Evolutionary conservation across 176 grass and related monocot species (phyloP).

Genomic region (Leersia perrieri): DNA sequence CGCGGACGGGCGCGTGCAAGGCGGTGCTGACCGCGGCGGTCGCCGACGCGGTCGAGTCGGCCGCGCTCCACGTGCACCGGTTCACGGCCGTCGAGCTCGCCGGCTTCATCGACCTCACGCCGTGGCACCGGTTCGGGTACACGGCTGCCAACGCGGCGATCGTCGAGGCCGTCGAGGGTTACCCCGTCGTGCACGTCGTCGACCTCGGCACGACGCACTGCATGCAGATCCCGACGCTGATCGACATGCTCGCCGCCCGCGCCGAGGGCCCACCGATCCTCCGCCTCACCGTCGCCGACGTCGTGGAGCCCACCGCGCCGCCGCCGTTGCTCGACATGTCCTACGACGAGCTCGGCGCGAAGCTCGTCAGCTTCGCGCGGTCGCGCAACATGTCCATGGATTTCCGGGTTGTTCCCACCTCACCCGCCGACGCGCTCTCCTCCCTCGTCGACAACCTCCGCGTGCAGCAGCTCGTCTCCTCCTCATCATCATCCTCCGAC

Average conservation of each 20-base stretch:
- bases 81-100: conserved; percentile 92
- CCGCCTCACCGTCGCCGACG: conserved; percentile 63
- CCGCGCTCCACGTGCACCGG: conserved; percentile 56
- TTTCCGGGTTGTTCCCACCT: conserved; percentile 59
- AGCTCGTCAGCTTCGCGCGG: conserved; percentile 71
- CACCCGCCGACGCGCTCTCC: conserved; percentile 60
- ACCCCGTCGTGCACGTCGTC: conserved; percentile 70
- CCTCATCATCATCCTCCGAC: too few relatives aligned
- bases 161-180: conserved; percentile 77
- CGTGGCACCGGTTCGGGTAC: conserved; percentile 96
- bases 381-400: conserved; percentile 82
- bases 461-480: conserved; percentile 69
- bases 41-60: conserved; percentile 42
- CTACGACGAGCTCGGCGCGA: conserved; percentile 78
- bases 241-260: conserved; percentile 75
- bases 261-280: conserved; percentile 71
- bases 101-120: conserved; percentile 90
- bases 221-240: conserved; percentile 99
- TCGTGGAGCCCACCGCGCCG: conserved; percentile 15
- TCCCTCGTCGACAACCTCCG: conserved; percentile 71
- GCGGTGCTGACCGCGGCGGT: conserved; percentile 54
- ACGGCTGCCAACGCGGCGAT: conserved; percentile 80
- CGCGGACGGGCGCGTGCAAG: conserved; percentile 82
- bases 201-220: conserved; percentile 92
- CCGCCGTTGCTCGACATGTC: conserved; percentile 72